These are phyloP conservation scores for Ascoidea rubescens DNA, from an alignment of 805 yeast species.

Conservation along the genomic window DNA sequence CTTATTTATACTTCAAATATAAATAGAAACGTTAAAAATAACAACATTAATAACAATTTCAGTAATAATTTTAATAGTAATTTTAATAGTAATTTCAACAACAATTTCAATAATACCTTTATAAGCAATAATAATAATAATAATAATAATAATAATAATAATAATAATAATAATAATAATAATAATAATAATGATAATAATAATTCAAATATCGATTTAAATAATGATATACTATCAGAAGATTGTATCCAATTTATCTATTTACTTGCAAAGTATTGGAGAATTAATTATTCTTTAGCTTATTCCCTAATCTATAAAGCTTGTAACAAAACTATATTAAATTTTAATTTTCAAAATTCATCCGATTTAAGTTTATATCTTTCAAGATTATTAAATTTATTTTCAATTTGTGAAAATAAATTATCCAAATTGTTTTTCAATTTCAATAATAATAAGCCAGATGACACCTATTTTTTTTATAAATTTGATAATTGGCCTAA, in stretches of 20 bases:
- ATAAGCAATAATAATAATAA: too few species aligned
- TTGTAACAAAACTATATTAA: not conserved
- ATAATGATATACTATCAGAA: not conserved
- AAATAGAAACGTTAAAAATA: too few species aligned
- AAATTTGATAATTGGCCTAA: not conserved
- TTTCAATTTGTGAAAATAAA: not conserved
- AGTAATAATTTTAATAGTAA: too few species aligned
- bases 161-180: too few species aligned
- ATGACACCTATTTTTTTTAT: not conserved
- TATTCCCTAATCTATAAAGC: not conserved
- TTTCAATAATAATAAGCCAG: not conserved
- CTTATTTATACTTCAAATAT: too few species aligned
- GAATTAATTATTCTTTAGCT: not conserved
- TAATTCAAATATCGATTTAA: too few species aligned
- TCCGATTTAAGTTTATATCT: not conserved
- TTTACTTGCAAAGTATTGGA: not conserved
- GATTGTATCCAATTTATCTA: too few species aligned
- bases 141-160: too few species aligned
- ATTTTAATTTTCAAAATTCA: too few species aligned
- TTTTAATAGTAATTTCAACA: too few species aligned
- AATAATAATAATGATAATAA: too few species aligned
- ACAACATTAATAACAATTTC: too few species aligned
- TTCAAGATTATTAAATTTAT: not conserved
- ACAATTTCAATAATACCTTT: not conserved
- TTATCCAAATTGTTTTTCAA: not conserved